Percentiles rank a stretch among this genome's conserved stretches.
Evolutionary conservation across 1,284 basidiomycete species (phyloP).

Genomic region (Vanrija sp.): DNA sequence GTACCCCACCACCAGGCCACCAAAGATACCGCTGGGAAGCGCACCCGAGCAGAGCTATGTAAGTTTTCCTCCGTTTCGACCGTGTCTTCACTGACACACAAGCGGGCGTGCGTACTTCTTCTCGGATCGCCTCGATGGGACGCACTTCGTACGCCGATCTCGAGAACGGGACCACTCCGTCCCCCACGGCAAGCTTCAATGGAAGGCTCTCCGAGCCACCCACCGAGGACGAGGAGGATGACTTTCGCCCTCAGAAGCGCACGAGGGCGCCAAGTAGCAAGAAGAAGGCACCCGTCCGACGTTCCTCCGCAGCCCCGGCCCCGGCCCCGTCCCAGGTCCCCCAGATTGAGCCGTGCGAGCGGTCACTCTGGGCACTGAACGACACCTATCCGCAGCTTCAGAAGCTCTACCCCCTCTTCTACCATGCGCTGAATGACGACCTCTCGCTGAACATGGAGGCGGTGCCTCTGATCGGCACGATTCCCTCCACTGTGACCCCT

Average conservation of each 20-base stretch:
- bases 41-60: not conserved
- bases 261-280: not conserved
- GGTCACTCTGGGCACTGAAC: conserved; percentile 30
- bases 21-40: too few relatives aligned
- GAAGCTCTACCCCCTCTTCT: conserved; percentile 45
- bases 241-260: conserved; percentile 33
- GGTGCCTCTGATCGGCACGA: conserved; percentile 46
- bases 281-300: not conserved
- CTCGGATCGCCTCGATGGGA: conserved; percentile 35
- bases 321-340: not conserved
- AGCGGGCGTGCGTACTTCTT: conserved; percentile 28
- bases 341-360: not conserved
- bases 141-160: conserved; percentile 36
- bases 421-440: conserved; percentile 43
- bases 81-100: too few relatives aligned
- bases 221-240: conserved; percentile 30
- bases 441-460: conserved; percentile 43
- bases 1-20: too few relatives aligned
- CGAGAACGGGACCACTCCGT: conserved; percentile 19
- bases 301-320: not conserved
- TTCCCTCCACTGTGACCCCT: conserved; percentile 36
- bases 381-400: conserved; percentile 37
- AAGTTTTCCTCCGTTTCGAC: not conserved
- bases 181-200: too few relatives aligned
- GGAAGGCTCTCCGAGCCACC: conserved; percentile 12